Percentiles rank a stretch among this genome's conserved stretches.
These are phyloP conservation scores for Verticillium albo-atrum DNA, from an alignment of 2,329 filamentous ascomycete genomes.

Conservation along the genomic window DNA sequence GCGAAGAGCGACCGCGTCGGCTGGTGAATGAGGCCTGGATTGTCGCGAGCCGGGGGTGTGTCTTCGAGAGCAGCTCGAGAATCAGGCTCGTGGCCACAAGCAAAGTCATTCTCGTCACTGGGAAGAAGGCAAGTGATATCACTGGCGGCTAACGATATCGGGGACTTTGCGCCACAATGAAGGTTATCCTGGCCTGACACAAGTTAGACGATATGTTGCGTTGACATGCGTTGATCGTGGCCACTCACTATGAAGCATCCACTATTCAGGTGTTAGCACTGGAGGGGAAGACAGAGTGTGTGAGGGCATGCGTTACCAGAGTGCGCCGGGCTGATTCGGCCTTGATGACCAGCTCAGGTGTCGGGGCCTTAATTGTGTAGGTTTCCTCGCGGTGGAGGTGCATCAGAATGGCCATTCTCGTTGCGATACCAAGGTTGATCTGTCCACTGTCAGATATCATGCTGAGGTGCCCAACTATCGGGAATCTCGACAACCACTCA, in stretches of 20 bases:
- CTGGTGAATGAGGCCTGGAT: conserved; percentile 37
- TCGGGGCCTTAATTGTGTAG: conserved; percentile 38
- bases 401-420: conserved; percentile 52
- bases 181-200: conserved; percentile 47
- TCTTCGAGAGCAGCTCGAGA: conserved; percentile 49
- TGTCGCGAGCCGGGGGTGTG: conserved; percentile 43
- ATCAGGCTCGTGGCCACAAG: conserved; percentile 38
- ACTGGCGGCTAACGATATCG: conserved; percentile 43
- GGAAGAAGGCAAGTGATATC: conserved; percentile 53
- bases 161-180: conserved; percentile 47
- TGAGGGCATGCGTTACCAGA: conserved; percentile 32
- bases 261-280: conserved; percentile 26
- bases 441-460: conserved; percentile 19
- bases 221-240: background rate
- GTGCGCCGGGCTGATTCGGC: conserved; percentile 54
- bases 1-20: conserved; percentile 48
- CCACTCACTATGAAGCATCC: conserved; percentile 51
- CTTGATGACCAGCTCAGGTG: conserved; percentile 38
- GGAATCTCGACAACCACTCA: conserved; percentile 23
- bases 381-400: conserved; percentile 52
- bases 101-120: conserved; percentile 48
- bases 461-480: no score
- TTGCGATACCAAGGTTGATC: conserved; percentile 53
- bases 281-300: background rate
- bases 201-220: background rate